Conservation (phyloP, 23 red algal species). For the Cyanidiococcus yangmingshanensis region DNA sequence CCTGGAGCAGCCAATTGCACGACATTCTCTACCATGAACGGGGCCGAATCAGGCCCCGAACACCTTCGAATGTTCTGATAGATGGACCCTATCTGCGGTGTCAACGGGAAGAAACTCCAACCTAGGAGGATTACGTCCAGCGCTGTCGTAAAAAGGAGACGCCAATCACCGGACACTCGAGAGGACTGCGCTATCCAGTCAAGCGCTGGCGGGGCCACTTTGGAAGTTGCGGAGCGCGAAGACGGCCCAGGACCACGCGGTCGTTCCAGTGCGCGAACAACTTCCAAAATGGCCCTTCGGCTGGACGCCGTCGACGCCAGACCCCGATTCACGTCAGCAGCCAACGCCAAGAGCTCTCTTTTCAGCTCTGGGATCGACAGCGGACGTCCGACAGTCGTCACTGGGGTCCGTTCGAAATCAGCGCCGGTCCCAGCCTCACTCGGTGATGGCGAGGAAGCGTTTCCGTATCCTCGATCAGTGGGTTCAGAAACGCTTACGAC, state of each 20-base stretch:
- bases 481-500: too few relatives aligned
- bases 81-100: conserved; percentile 1
- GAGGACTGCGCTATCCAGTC: background rate
- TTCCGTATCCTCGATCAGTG: too few relatives aligned
- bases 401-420: too few relatives aligned
- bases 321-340: background rate
- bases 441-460: too few relatives aligned
- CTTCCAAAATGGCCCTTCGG: background rate
- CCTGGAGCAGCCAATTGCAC: background rate
- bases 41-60: background rate
- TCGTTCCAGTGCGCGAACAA: conserved; percentile 7
- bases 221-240: background rate
- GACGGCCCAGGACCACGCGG: background rate
- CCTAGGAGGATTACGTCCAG: background rate
- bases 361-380: conserved; percentile 1
- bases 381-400: background rate
- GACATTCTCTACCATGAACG: conserved; percentile 1
- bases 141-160: background rate
- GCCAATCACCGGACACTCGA: background rate
- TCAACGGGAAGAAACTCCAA: background rate
- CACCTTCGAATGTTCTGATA: conserved; percentile 1
- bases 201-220: background rate
- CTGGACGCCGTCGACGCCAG: background rate
- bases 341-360: background rate
- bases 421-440: too few relatives aligned